A percentile compares a stretch with the other conserved stretches of the same genome.
phyloP scores from a whole-genome alignment of 2,329 filamentous ascomycete genomes.

The Elsinoe arachidis region DNA sequence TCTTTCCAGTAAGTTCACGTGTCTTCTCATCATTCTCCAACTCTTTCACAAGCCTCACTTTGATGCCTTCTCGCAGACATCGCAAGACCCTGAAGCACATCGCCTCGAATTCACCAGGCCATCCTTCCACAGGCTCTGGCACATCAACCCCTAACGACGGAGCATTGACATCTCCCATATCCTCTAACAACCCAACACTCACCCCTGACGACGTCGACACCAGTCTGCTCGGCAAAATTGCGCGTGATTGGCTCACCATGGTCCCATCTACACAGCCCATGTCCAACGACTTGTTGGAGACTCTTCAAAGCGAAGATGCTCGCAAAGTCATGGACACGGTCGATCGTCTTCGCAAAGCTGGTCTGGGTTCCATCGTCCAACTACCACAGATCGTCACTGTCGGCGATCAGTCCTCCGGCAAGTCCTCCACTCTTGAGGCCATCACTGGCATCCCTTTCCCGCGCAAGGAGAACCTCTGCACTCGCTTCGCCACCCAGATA shows the following conservation, averaged over 20 bases:
- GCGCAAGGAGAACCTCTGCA: constrained; percentile 47
- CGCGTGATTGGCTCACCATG: neutral
- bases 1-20: no score
- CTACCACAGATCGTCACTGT: constrained; percentile 38
- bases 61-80: no score
- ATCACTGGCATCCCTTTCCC: constrained; percentile 55
- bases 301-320: constrained; percentile 38
- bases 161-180: no score
- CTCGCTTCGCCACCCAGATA: constrained; percentile 54
- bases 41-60: no score
- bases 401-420: constrained; percentile 53
- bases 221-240: no score
- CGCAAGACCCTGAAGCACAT: no score
- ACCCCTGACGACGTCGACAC: no score
- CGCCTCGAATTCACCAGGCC: no score
- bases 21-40: no score
- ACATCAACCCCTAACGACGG: no score
- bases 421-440: constrained; percentile 57
- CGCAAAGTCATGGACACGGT: constrained; percentile 45
- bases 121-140: no score
- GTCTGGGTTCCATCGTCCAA: constrained; percentile 28
- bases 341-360: constrained; percentile 43
- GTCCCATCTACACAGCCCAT: neutral
- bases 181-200: no score
- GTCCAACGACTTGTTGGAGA: neutral